phyloP scores from a whole-genome alignment of 1,139 yeast species.

The Suhomyces wounanorum region DNA sequence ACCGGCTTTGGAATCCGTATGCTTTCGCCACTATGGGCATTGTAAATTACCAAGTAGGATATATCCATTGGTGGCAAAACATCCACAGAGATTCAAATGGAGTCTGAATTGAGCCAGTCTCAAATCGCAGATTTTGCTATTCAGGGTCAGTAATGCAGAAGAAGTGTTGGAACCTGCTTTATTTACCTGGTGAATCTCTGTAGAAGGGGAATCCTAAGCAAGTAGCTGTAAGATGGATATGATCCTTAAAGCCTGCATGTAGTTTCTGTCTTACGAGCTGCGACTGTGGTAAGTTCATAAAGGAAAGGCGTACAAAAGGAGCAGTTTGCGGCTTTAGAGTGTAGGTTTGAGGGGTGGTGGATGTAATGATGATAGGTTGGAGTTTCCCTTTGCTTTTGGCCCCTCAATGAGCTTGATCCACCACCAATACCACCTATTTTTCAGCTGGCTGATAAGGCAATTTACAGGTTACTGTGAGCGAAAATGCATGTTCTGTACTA shows the following conservation, averaged over 20 bases:
- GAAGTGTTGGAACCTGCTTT: neutral
- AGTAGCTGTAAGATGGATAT: neutral
- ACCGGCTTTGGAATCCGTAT: constrained; percentile 45
- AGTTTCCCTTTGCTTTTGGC: neutral
- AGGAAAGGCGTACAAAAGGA: neutral
- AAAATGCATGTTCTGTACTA: neutral
- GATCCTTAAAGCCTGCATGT: constrained; percentile 4
- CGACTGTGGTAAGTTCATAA: neutral
- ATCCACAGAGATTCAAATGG: neutral
- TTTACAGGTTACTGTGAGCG: neutral
- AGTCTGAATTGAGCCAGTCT: neutral
- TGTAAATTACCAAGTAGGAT: constrained; percentile 37
- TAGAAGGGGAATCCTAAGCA: neutral
- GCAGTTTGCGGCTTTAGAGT: neutral
- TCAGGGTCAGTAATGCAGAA: neutral
- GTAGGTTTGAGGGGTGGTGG: neutral
- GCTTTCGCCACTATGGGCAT: constrained; percentile 42
- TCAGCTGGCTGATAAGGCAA: neutral
- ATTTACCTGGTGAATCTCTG: neutral
- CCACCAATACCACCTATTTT: no score
- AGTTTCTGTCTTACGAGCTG: neutral
- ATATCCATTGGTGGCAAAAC: constrained; percentile 13
- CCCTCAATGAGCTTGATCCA: no score
- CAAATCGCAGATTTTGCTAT: neutral
- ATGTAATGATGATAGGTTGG: neutral